phyloP scores from a whole-genome alignment of 768 basidiomycete species.

The Auricularia heimuer region DNA sequence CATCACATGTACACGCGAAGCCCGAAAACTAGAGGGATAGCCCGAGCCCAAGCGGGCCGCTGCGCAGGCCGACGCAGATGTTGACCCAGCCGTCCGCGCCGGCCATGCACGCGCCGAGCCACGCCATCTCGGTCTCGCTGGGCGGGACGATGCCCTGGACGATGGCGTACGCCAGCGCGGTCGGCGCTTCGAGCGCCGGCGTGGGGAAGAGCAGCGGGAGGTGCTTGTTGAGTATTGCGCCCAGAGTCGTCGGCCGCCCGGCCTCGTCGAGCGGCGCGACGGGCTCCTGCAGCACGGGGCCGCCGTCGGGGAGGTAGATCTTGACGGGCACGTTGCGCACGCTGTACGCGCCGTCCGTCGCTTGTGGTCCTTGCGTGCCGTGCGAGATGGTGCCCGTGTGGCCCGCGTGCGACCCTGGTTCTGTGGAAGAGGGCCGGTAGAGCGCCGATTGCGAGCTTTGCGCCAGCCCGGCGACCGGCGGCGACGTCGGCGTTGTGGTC shows the following conservation, averaged over 20 bases:
- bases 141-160: constrained; percentile 81
- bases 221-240: constrained; percentile 55
- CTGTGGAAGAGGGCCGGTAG: constrained; percentile 27
- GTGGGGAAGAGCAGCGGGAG: constrained; percentile 73
- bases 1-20: too few species aligned
- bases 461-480: constrained; percentile 29
- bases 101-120: constrained; percentile 85
- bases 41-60: not conserved
- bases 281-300: constrained; percentile 84
- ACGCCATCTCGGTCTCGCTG: constrained; percentile 80
- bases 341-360: constrained; percentile 72
- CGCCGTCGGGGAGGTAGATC: constrained; percentile 73
- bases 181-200: constrained; percentile 24
- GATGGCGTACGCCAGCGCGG: constrained; percentile 59
- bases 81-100: constrained; percentile 96
- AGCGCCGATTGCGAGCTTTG: constrained; percentile 31
- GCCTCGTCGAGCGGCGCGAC: constrained; percentile 78
- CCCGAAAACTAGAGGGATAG: not conserved
- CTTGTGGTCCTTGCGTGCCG: constrained; percentile 43
- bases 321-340: constrained; percentile 84
- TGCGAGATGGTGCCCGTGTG: constrained; percentile 52
- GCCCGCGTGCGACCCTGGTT: constrained; percentile 45
- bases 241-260: constrained; percentile 63
- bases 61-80: constrained; percentile 61
- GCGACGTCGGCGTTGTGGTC: constrained; percentile 44